These are phyloP conservation scores for Phytophthora syringae DNA, from an alignment of 352 stramenopile genomes.

Conservation along the genomic window DNA sequence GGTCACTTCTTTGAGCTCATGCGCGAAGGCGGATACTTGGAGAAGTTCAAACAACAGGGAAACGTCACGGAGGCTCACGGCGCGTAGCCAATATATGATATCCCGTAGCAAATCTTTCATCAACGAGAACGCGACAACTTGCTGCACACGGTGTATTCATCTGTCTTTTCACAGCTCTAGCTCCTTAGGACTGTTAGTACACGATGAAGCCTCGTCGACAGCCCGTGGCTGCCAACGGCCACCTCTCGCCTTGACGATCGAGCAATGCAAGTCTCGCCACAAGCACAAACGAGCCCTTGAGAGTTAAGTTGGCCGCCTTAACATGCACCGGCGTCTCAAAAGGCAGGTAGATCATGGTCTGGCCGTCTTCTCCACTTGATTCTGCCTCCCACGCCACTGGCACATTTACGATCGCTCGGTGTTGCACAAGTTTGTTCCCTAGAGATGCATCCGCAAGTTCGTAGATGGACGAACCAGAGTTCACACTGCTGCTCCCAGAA, in stretches of 20 bases:
- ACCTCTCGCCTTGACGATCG: slow-evolving; percentile 37
- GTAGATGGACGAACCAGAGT: slow-evolving; percentile 17
- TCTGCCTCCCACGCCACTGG: slow-evolving; percentile 29
- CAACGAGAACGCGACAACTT: not conserved
- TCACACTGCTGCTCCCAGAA: slow-evolving; percentile 3
- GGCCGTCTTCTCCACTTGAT: not conserved
- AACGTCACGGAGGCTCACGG: slow-evolving; percentile 4
- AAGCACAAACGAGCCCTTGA: slow-evolving; percentile 58
- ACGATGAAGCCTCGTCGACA: slow-evolving; percentile 59
- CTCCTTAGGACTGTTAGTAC: slow-evolving; percentile 35
- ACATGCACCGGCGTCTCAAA: slow-evolving; percentile 58
- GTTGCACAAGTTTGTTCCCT: slow-evolving; percentile 28
- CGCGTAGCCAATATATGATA: slow-evolving; percentile 13
- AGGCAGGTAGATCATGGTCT: slow-evolving; percentile 35
- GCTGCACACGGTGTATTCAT: not conserved
- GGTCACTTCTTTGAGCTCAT: slow-evolving; percentile 66
- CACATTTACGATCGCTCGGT: slow-evolving; percentile 32
- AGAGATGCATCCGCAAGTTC: slow-evolving; percentile 1
- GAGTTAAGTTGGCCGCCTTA: slow-evolving; percentile 33
- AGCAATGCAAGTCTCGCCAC: slow-evolving; percentile 39
- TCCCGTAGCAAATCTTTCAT: too few species aligned
- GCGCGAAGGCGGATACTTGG: slow-evolving; percentile 49
- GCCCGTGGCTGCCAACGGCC: slow-evolving; percentile 46
- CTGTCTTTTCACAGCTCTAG: slow-evolving; percentile 4
- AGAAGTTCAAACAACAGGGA: slow-evolving; percentile 32